Evolutionary conservation across 768 basidiomycete species (phyloP).

Genomic region (Suillus placidus): DNA sequence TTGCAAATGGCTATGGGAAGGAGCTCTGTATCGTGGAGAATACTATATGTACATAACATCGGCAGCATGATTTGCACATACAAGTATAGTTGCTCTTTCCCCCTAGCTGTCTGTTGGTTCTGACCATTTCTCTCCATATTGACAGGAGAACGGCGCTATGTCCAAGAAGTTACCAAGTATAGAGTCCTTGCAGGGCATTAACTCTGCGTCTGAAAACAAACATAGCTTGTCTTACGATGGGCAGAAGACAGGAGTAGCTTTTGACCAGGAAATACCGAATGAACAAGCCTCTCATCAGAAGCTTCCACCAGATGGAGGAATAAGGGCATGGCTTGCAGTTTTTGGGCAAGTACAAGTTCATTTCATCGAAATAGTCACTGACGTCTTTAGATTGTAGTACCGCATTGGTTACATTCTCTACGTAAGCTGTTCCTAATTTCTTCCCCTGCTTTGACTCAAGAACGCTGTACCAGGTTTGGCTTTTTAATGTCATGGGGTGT

Average conservation of each 20-base stretch:
- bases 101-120: no score
- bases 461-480: constrained; percentile 50
- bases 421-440: neutral
- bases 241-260: neutral
- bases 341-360: constrained; percentile 24
- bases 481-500: constrained; percentile 79
- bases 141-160: neutral
- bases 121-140: neutral
- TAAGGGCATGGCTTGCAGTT: constrained; percentile 35
- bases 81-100: neutral
- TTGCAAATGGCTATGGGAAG: no score
- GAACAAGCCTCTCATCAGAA: constrained; percentile 10
- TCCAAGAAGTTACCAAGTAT: neutral
- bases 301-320: constrained; percentile 31
- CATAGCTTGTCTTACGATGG: no score
- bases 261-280: constrained; percentile 1
- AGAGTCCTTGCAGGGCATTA: neutral
- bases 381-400: constrained; percentile 43
- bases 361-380: constrained; percentile 13
- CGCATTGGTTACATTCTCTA: constrained; percentile 17
- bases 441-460: neutral
- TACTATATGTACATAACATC: neutral
- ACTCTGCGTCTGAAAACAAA: neutral
- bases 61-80: neutral
- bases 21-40: no score